Evolutionary conservation across 257 asterid species (phyloP), one percentile per base, ranked within the genome.

Genomic region (Penstemon barbatus): DNA sequence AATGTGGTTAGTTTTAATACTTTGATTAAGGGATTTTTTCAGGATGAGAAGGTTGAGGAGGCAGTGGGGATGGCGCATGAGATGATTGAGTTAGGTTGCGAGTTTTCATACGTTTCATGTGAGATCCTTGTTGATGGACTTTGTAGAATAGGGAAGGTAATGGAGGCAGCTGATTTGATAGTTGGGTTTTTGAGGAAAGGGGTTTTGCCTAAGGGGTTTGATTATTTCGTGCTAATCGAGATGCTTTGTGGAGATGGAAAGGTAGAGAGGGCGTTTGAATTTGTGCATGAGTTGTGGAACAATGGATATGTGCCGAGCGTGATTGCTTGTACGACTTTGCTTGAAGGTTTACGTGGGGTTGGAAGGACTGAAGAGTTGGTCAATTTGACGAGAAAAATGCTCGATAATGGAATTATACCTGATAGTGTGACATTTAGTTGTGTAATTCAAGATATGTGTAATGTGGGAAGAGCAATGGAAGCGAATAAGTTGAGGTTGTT

Each of bases 1-100:
- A 90, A 91, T 83, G 96, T 91, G 71, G 89, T 93, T 56, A 90
- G 92, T 61, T 93, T 93, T 53, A 93, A 90, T 71, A 93, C 97
- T 15, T 77, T 93, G 87, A 89, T 93, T 55, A 84, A 69, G 63
- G 95, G 97, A 4, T 87, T 90, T 75, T 85, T 93, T 45, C 74
- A 77, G 74, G 91, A 89, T 65, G 96, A 90, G 71, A 90, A 84
- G 73, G 66, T 75, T 9, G 92, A 84, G 40, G 86, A 82, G 48
- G 99, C 91, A 0, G 83, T 94, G 40, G 93, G 85, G 39, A 84
- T 94, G 90, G 95, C 96, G 0, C 74, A 60, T 1, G 99, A 94
- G 82, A 90, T 94, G 97, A 81, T 71, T 18, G 97, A 87, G 67
- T 71, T 94, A 55, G 92, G 89, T 8, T 89, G 94, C 48, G 86